Evolutionary conservation across 2,329 filamentous ascomycete species (phyloP).

Genomic region (Dendrostoma leiphaemia): DNA sequence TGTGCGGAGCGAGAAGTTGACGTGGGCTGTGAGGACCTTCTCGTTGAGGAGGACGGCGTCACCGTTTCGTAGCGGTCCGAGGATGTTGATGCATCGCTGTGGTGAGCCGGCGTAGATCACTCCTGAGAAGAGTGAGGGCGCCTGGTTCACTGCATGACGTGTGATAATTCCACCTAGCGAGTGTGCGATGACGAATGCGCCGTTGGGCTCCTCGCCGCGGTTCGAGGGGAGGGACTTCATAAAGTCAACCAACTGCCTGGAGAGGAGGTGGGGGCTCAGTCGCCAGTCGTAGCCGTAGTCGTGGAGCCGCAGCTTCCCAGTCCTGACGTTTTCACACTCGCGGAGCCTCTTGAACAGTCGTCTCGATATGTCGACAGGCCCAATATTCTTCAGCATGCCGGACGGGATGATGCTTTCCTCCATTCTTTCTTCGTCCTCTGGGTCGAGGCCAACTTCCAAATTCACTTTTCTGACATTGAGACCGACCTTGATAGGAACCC

Average conservation of each 20-base stretch:
- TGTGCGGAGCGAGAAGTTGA: conserved; percentile 88
- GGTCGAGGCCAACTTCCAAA: conserved; percentile 78
- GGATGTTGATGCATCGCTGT: conserved; percentile 84
- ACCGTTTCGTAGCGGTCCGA: conserved; percentile 87
- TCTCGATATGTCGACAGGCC: conserved; percentile 84
- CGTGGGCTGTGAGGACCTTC: conserved; percentile 84
- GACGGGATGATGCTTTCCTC: conserved; percentile 79
- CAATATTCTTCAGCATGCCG: conserved; percentile 88
- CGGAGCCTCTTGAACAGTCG: conserved; percentile 76
- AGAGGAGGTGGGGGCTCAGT: conserved; percentile 75
- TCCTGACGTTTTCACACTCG: conserved; percentile 69
- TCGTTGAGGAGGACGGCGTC: conserved; percentile 89
- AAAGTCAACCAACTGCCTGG: conserved; percentile 68
- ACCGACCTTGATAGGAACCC: conserved; percentile 92
- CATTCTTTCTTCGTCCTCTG: conserved; percentile 81
- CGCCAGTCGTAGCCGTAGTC: conserved; percentile 97
- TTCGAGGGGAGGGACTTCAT: conserved; percentile 76
- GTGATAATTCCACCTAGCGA: conserved; percentile 86
- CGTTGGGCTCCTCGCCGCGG: conserved; percentile 50
- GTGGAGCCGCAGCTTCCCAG: conserved; percentile 73
- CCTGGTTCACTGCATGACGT: conserved; percentile 80
- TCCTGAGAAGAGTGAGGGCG: conserved; percentile 81
- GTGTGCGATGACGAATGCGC: conserved; percentile 81
- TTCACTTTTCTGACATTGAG: conserved; percentile 90
- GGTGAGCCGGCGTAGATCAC: conserved; percentile 85